A percentile compares a stretch with the other conserved stretches of the same genome.
Conservation (phyloP, 768 basidiomycete genomes). For the Russula lepida region DNA sequence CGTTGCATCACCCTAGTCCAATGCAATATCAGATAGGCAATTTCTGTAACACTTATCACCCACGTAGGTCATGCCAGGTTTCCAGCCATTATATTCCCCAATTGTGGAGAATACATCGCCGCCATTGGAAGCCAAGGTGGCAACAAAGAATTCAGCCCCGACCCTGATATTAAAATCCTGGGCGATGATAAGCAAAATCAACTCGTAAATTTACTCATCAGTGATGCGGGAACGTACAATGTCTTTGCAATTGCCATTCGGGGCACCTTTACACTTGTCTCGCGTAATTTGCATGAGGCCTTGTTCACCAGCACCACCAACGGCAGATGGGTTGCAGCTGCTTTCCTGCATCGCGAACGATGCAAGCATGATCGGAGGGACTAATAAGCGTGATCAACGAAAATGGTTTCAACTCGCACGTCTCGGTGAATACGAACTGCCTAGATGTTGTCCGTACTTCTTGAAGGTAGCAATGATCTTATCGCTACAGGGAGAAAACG, state of each 20-base stretch:
- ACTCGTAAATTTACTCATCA: background rate
- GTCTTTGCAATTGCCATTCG: slow-evolving; percentile 36
- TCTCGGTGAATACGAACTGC: slow-evolving; percentile 27
- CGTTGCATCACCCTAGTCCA: slow-evolving; percentile 42
- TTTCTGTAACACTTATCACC: slow-evolving; percentile 15
- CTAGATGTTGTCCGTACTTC: slow-evolving; percentile 41
- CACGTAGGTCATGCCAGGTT: slow-evolving; percentile 48
- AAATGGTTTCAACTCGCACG: background rate
- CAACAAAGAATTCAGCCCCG: slow-evolving; percentile 54
- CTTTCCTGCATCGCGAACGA: slow-evolving; percentile 88
- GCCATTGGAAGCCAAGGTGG: slow-evolving; percentile 38
- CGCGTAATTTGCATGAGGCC: slow-evolving; percentile 80
- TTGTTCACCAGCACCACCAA: slow-evolving; percentile 75
- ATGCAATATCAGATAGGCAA: background rate
- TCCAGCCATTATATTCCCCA: slow-evolving; percentile 77
- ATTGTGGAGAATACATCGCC: slow-evolving; percentile 50
- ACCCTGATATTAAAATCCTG: slow-evolving; percentile 65
- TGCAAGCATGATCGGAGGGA: slow-evolving; percentile 73
- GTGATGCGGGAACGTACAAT: slow-evolving; percentile 25
- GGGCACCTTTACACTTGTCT: slow-evolving; percentile 64
- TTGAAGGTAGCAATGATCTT: slow-evolving; percentile 51
- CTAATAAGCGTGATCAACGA: slow-evolving; percentile 23
- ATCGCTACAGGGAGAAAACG: slow-evolving; percentile 51
- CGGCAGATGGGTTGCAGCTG: slow-evolving; percentile 53
- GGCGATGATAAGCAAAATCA: background rate